Evolutionary conservation across 306 rosid genomes (phyloP).

Genomic region (Lotus japonicus): DNA sequence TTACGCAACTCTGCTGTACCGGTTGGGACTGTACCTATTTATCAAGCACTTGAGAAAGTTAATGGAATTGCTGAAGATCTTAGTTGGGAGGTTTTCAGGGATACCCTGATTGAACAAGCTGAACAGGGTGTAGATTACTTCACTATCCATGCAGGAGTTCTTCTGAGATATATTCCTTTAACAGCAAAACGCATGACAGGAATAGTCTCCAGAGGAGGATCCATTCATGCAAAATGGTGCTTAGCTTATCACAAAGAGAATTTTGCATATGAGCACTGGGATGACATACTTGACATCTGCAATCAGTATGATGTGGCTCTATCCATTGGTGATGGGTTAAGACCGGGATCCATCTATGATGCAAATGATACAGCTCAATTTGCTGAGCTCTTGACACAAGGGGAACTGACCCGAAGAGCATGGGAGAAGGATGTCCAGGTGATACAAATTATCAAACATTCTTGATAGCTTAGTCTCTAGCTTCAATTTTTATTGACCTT

Average conservation of each 20-base stretch:
- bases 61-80: constrained; percentile 92
- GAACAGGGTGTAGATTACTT: constrained; percentile 99
- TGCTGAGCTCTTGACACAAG: constrained; percentile 98
- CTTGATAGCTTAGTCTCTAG: not conserved
- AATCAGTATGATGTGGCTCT: constrained; percentile 89
- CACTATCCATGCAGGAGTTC: constrained; percentile 98
- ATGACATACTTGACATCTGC: constrained; percentile 95
- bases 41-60: constrained; percentile 98
- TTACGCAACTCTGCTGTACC: constrained; percentile 93
- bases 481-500: not conserved
- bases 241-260: constrained; percentile 94
- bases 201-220: constrained; percentile 97
- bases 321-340: constrained; percentile 92
- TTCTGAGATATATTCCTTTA: constrained; percentile 87
- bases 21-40: constrained; percentile 95
- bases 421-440: constrained; percentile 99
- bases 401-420: constrained; percentile 94
- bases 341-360: constrained; percentile 99
- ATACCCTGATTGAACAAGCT: constrained; percentile 95
- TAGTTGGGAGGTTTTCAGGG: constrained; percentile 83
- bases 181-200: constrained; percentile 99
- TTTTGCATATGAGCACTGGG: constrained; percentile 98
- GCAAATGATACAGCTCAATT: constrained; percentile 98
- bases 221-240: constrained; percentile 99
- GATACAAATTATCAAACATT: constrained; percentile 11